Conservation (phyloP, 805 yeast species). For the Saturnispora sanitii region DNA sequence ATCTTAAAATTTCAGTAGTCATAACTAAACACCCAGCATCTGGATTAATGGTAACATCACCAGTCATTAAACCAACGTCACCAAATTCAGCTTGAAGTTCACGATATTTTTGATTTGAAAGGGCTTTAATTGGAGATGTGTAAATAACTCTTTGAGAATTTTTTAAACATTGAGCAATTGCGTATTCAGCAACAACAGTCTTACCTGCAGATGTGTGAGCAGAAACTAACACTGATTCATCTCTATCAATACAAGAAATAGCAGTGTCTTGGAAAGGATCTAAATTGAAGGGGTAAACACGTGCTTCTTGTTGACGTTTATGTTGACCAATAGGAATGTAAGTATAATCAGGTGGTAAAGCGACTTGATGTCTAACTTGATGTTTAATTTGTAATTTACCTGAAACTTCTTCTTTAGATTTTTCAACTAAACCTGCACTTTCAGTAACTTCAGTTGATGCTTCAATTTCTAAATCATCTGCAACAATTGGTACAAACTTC, state of each 20-base stretch:
- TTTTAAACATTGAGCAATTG: slow-evolving; percentile 88
- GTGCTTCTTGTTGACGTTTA: slow-evolving; percentile 65
- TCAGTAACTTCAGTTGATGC: slow-evolving; percentile 84
- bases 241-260: slow-evolving; percentile 88
- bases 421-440: slow-evolving; percentile 51
- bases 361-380: slow-evolving; percentile 96
- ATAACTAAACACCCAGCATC: slow-evolving; percentile 93
- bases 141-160: slow-evolving; percentile 90
- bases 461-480: slow-evolving; percentile 81
- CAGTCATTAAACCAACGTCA: slow-evolving; percentile 91
- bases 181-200: slow-evolving; percentile 94
- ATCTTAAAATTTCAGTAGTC: slow-evolving; percentile 94
- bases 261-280: slow-evolving; percentile 99
- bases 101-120: slow-evolving; percentile 84
- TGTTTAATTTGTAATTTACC: slow-evolving; percentile 60
- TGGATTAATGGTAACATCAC: slow-evolving; percentile 95
- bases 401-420: slow-evolving; percentile 25
- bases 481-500: slow-evolving; percentile 56
- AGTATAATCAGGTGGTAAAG: slow-evolving; percentile 85
- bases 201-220: slow-evolving; percentile 98
- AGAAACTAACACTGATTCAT: slow-evolving; percentile 89
- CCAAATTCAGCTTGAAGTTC: slow-evolving; percentile 34
- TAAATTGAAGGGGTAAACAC: slow-evolving; percentile 82
- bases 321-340: slow-evolving; percentile 86
- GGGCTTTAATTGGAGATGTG: slow-evolving; percentile 89